phyloP scores from a whole-genome alignment of 768 basidiomycete species.

The Paxillus involutus region DNA sequence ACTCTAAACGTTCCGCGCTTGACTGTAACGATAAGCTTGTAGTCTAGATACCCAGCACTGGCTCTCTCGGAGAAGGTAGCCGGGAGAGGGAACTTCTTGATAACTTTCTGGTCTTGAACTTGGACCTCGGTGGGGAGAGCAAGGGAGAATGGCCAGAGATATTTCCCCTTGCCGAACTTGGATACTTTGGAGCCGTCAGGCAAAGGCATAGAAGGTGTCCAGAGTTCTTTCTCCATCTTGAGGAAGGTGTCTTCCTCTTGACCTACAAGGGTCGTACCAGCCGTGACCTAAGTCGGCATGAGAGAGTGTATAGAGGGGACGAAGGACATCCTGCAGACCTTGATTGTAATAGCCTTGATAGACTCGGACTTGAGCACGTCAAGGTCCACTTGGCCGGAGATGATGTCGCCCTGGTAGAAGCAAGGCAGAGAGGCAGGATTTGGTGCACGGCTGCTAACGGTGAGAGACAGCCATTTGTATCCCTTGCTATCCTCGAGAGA shows the following conservation, averaged over 20 bases:
- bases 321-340: slow-evolving; percentile 33
- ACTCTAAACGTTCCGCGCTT: slow-evolving; percentile 48
- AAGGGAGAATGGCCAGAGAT: slow-evolving; percentile 50
- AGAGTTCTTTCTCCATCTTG: slow-evolving; percentile 40
- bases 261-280: slow-evolving; percentile 51
- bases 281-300: slow-evolving; percentile 36
- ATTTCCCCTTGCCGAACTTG: slow-evolving; percentile 43
- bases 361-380: slow-evolving; percentile 50
- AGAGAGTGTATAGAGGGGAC: not conserved
- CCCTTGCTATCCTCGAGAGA: slow-evolving; percentile 42
- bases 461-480: slow-evolving; percentile 48
- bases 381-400: slow-evolving; percentile 52
- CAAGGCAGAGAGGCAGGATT: slow-evolving; percentile 40
- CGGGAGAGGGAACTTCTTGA: slow-evolving; percentile 42
- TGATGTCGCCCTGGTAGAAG: slow-evolving; percentile 47
- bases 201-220: slow-evolving; percentile 33
- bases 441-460: slow-evolving; percentile 43
- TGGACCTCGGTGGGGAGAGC: slow-evolving; percentile 43
- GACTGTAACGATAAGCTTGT: slow-evolving; percentile 49
- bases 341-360: slow-evolving; percentile 47
- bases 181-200: slow-evolving; percentile 22
- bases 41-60: slow-evolving; percentile 57
- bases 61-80: slow-evolving; percentile 56
- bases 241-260: slow-evolving; percentile 55
- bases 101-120: slow-evolving; percentile 37